Base-by-base conservation (phyloP, 2,329 filamentous ascomycete genomes). In the Penicillium sp. region DNA sequence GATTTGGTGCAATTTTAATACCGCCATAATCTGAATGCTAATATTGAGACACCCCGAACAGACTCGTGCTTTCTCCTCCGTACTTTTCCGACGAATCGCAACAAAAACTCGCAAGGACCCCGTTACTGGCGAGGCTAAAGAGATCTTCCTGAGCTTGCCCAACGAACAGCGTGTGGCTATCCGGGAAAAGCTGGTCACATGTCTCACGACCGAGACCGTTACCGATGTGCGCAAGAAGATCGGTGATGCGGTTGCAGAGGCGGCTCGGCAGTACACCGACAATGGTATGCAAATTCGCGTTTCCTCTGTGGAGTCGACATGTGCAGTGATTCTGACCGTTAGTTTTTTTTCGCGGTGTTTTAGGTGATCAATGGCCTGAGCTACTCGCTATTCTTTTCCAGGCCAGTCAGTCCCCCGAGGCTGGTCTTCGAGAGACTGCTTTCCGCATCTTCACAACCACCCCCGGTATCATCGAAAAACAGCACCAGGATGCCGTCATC, bases 361-460 rank as follows among this genome's bases (percentile, higher is more conserved):
- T 39, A 50, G 48, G 48, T 67, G 87, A 95, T 62, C 82, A 87
- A 72, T 99, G 95, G 95, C 88, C 91, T 45, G 95, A 98, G 71
- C 85, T 99, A 39, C 84, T 99, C 27, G 87, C 86, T 37, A 87
- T 89, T 21, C 83, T 99, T 49, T 97, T 97, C 80, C 88, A 92
- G 69, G 87, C 96, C 39, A 98, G 93, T 76, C 92, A 96, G 75
- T 93, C 92, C 23, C 81, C 85, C 53, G 91, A 97, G 61, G 78
- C 90, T 29, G 89, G 89, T 63, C 90, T 96, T 78, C 88, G 95
- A 62, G 95, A 98, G 78, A 92, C 89, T 48, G 92, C 95, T 19
- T 99, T 95, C 80, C 87, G 95, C 61, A 95, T 99, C 69, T 97
- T 99, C 74, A 89, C 93, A 45, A 93, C 93, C 1, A 98, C 93